These are phyloP conservation scores for Ogataea nonfermentans DNA, from an alignment of 805 yeast species.

Conservation along the genomic window DNA sequence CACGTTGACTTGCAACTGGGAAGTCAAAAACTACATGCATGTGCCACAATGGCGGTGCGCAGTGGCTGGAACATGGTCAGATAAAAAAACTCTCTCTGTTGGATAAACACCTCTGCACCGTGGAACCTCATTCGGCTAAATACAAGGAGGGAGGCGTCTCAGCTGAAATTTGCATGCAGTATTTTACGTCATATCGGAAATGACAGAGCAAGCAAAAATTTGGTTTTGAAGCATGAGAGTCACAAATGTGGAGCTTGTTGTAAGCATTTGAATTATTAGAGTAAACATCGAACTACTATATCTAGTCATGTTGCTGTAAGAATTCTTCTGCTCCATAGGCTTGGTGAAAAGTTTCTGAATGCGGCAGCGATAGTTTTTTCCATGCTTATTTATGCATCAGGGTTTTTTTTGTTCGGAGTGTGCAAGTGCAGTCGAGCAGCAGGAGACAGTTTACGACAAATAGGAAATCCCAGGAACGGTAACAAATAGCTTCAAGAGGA, in stretches of 20 bases:
- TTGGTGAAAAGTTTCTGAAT: too few relatives aligned
- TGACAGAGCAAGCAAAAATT: constrained; percentile 1
- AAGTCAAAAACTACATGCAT: constrained; percentile 3
- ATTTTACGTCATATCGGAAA: constrained; percentile 1
- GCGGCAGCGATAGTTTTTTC: too few relatives aligned
- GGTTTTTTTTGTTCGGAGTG: background rate
- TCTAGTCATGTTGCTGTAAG: too few relatives aligned
- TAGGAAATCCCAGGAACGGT: too few relatives aligned
- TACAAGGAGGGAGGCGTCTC: background rate
- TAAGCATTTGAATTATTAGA: too few relatives aligned
- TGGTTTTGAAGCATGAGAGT: background rate
- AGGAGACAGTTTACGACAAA: too few relatives aligned
- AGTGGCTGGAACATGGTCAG: background rate
- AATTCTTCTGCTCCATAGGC: too few relatives aligned
- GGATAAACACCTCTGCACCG: constrained; percentile 1
- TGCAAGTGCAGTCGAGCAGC: background rate
- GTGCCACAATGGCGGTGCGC: constrained; percentile 3
- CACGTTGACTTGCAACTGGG: constrained; percentile 11
- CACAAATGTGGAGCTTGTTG: too few relatives aligned
- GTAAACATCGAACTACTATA: too few relatives aligned
- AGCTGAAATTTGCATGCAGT: constrained; percentile 4
- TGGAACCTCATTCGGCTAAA: too few relatives aligned
- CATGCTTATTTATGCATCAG: constrained; percentile 2
- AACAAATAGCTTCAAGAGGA: too few relatives aligned
- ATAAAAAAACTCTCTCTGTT: background rate